Evolutionary conservation across 352 stramenopile species (phyloP), one percentile per base, ranked within the genome.

Genomic region (Phytophthora cryptogea): DNA sequence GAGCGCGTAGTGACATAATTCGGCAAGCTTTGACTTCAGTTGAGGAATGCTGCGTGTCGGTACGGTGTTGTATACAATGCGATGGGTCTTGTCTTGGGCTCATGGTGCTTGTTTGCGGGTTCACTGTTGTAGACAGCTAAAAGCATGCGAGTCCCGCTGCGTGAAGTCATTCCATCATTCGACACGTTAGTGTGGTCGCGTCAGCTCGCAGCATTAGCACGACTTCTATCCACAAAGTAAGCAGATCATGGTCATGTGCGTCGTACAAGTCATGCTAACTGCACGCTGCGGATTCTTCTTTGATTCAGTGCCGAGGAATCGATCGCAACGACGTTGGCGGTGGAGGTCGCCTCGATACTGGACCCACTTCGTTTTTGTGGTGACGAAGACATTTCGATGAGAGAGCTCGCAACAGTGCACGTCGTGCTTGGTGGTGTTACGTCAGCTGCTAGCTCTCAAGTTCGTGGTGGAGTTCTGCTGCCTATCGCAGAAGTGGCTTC

Each of bases 341-440:
- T 65, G 11, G n/a, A 39, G 23, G 53, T 46, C 8, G 48, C 10
- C 5, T 59, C 35, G 6, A 44, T 9, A 10, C 61, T 72, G 8
- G 52, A 61, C 8, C 52, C 64, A 3, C 45, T 51, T 39, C 47
- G 14, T 14, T 66, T 68, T 28, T 49, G 44, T 32, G 40, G 53
- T n/a, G 64, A 57, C 3, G 35, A 45, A 14, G n/a, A 62, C 0
- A 0, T 50, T 2, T 32, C 47, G 2, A 10, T 72, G 47, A 20
- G 40, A 3, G 48, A 61, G 13, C 36, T 72, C 8, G 48, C 66
- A n/a, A 65, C 64, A 31, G 42, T n/a, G 4, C 53, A 66, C 32
- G 45, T 68, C 6, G 40, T 72, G 59, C 59, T 68, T 41, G 64
- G 64, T 28, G 64, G 64, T 7, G 42, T 41, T 8, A 64, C 64